phyloP scores from a whole-genome alignment of 257 asterid genomes.

The Przewalskia tangutica region DNA sequence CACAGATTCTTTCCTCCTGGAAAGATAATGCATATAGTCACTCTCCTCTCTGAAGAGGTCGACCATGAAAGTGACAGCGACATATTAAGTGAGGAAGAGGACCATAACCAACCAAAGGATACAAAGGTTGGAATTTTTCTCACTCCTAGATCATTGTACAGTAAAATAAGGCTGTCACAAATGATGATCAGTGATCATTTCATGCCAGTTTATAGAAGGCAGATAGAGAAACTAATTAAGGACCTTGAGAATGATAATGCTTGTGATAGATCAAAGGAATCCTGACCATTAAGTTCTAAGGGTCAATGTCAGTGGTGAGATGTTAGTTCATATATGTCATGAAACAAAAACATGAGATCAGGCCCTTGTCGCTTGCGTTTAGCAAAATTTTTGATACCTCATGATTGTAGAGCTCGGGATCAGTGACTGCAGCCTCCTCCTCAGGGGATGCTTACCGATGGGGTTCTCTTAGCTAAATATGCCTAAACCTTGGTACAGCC shows the following conservation, averaged over 20 bases:
- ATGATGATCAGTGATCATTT: conserved; percentile 91
- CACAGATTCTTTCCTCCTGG: conserved; percentile 92
- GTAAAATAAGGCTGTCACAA: conserved; percentile 77
- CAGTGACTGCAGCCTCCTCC: background rate
- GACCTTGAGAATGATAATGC: conserved; percentile 41
- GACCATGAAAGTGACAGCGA: conserved; percentile 18
- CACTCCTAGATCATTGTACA: conserved; percentile 64
- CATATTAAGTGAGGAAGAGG: conserved; percentile 17
- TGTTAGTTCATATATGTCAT: background rate
- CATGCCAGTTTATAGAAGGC: conserved; percentile 87
- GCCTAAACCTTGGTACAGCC: background rate
- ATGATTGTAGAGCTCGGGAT: background rate
- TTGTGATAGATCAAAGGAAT: conserved; percentile 3
- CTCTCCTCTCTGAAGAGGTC: conserved; percentile 38
- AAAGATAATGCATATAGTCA: conserved; percentile 75
- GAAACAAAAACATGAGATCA: background rate
- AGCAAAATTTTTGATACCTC: background rate
- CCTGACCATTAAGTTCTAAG: background rate
- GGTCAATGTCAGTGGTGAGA: background rate
- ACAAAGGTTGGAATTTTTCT: conserved; percentile 55
- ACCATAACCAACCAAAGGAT: conserved; percentile 22
- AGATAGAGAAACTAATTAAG: conserved; percentile 63
- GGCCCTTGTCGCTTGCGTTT: background rate
- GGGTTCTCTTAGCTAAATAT: background rate
- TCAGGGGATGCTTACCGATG: background rate